Evolutionary conservation across 345 rosid species (phyloP), one percentile per base, ranked within the genome.

Genomic region (Citrus unshiu): DNA sequence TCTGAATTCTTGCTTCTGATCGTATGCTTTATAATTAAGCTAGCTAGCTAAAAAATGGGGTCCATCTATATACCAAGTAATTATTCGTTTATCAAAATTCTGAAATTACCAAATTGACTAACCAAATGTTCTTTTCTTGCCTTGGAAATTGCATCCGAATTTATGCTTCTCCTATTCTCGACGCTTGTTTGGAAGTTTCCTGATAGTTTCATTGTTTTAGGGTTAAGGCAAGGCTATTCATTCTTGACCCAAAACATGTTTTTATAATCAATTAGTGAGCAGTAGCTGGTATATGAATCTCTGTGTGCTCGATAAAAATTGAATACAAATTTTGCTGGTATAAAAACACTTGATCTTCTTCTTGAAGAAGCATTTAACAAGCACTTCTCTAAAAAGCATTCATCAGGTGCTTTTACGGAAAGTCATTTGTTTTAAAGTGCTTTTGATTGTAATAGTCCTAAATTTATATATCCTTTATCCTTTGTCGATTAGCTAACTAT

Each of bases 51-150:
- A 63, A 30, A 46, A 30, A 61, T 4, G 8, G 74, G 83, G 76
- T 69, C 71, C 77, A 58, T 65, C 7, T 64, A 64, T 2, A 64
- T 73, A 7, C 8, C 10, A 74, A 77, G 84, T 69, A 83, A 66
- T 16, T 39, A 18, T 22, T 32, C 57, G 3, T 43, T 24, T 29
- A 7, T 14, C 27, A 43, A 39, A 24, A 70, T 13, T 51, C 56
- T 66, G 59, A 6, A 78, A 65, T 76, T 56, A 43, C 75, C 75
- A 66, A 72, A 65, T 9, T 66, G 51, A 61, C 57, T 32, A 4
- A 29, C 7, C 14, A 21, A 25, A 4, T 58, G 80, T 86, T 82
- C 85, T 75, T 85, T 84, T 46, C 88, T 89, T 87, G 83, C 84
- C 83, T 83, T 82, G 79, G 29, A 32, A 65, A 62, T 34, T 85